Evolutionary conservation across 306 rosid genomes (phyloP).

Genomic region (Quercus engelmannii): DNA sequence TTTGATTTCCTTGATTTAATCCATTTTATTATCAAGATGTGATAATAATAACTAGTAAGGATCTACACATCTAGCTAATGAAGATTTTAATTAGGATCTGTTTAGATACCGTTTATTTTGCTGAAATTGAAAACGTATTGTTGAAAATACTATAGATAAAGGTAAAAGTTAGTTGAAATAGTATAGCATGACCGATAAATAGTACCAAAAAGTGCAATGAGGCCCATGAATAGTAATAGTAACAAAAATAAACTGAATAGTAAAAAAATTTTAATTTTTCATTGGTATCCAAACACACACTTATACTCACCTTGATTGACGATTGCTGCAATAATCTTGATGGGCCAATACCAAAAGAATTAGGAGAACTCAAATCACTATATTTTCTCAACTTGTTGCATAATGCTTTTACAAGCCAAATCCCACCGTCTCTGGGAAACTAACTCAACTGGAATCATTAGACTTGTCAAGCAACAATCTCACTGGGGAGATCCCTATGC

Average conservation of each 20-base stretch:
- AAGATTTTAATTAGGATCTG: conserved; percentile 6
- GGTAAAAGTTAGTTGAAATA: too few species aligned
- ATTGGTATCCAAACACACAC: too few species aligned
- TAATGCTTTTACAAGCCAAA: not conserved
- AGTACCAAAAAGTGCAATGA: too few species aligned
- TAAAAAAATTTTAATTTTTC: too few species aligned
- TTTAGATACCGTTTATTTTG: too few species aligned
- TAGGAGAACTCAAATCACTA: too few species aligned
- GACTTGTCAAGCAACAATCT: conserved; percentile 24
- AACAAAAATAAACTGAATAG: too few species aligned
- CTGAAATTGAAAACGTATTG: too few species aligned
- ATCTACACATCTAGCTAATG: not conserved
- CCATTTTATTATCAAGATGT: conserved; percentile 29
- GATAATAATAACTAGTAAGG: conserved; percentile 13
- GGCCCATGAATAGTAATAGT: too few species aligned
- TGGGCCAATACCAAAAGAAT: not conserved
- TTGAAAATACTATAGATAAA: too few species aligned
- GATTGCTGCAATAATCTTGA: conserved; percentile 30
- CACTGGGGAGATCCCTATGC: conserved; percentile 3
- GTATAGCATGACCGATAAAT: too few species aligned
- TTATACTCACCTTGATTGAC: conserved; percentile 10
- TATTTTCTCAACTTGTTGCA: too few species aligned
- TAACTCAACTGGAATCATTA: conserved; percentile 11
- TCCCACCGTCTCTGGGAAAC: conserved; percentile 20
- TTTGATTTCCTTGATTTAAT: not conserved